Base-by-base conservation (phyloP, 371 early-diverging fungal genomes). In the Apophysomyces sp. region DNA sequence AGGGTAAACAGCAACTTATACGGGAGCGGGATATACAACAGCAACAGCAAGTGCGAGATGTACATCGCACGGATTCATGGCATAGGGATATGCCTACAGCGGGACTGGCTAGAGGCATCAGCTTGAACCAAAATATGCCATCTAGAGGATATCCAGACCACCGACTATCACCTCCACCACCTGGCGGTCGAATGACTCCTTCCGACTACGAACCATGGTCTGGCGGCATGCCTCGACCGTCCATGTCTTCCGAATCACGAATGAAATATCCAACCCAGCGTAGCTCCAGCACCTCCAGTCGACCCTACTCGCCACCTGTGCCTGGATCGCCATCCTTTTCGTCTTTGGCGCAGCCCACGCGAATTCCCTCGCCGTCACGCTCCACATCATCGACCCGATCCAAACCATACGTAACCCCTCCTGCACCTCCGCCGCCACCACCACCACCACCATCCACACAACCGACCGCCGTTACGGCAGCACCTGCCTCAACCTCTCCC, bases 1-100 rank as follows among this genome's bases (percentile, higher is more conserved):
- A 85, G 41, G 78, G 73, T 11, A 87, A 85, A 39, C 87, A 87
- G 61, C 83, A 81, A 9, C 32, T 73, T 15, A 76, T 81, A 52
- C 68, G 84, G n/a, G 80, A 77, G 55, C 64, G 60, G 40, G 74
- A 77, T 40, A 53, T 61, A 34, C 37, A 56, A 13, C 34, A 34
- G 11, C 57, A 61, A 37, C 56, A 62, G 32, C 52, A 52, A 55
- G 18, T 57, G 16, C 55, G 57, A 34, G 63, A 63, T 28, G 59
- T 63, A 11, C 49, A 56, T 44, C 62, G 65, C 15, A 49, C 52
- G 6, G 74, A 58, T 39, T 68, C 61, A 37, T 76, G 74, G 79
- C 71, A 73, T 28, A 59, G 72, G 27, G 76, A 76, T 57, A 73
- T 78, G n/a, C 73, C 76, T 8, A 39, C 62, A 16, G 81, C 71